These are phyloP conservation scores for Tolypocladium album DNA, from an alignment of 2,329 filamentous ascomycete genomes.

Conservation along the genomic window DNA sequence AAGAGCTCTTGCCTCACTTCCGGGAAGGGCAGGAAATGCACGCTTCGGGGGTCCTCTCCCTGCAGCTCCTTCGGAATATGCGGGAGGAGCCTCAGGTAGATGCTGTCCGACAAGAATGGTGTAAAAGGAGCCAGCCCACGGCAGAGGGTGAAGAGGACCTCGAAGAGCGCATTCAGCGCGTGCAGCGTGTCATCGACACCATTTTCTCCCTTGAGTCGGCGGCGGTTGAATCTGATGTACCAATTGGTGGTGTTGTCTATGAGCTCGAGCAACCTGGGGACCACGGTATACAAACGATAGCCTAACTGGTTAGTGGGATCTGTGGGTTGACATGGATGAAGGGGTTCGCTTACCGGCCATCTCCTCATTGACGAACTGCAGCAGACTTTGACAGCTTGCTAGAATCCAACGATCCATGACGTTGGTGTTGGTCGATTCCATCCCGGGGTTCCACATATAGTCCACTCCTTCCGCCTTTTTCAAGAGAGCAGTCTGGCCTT, in stretches of 20 bases:
- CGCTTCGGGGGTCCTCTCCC: conserved; percentile 67
- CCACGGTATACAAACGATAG: conserved; percentile 82
- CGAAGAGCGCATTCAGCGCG: conserved; percentile 87
- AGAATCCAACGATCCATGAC: conserved; percentile 97
- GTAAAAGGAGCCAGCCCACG: conserved; percentile 88
- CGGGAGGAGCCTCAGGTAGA: conserved; percentile 74
- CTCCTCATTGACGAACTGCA: conserved; percentile 86
- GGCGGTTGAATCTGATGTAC: conserved; percentile 94
- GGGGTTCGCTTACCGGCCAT: conserved; percentile 55
- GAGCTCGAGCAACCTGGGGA: conserved; percentile 68
- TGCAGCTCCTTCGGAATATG: conserved; percentile 65
- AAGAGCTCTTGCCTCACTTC: conserved; percentile 83
- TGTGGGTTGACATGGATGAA: not conserved
- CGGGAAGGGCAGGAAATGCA: conserved; percentile 89
- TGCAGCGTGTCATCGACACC: conserved; percentile 78
- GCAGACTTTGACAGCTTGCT: conserved; percentile 80
- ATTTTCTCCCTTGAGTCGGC: conserved; percentile 81
- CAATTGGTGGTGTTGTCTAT: conserved; percentile 98
- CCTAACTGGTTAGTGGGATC: conserved; percentile 21
- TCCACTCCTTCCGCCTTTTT: conserved; percentile 76
- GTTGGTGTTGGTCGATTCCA: conserved; percentile 69
- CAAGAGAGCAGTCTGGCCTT: conserved; percentile 72
- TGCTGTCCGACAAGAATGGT: conserved; percentile 89
- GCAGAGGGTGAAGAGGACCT: conserved; percentile 82
- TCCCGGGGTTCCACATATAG: conserved; percentile 67